These are phyloP conservation scores for Santalum album DNA, from an alignment of 164 flowering plant species.

Conservation along the genomic window DNA sequence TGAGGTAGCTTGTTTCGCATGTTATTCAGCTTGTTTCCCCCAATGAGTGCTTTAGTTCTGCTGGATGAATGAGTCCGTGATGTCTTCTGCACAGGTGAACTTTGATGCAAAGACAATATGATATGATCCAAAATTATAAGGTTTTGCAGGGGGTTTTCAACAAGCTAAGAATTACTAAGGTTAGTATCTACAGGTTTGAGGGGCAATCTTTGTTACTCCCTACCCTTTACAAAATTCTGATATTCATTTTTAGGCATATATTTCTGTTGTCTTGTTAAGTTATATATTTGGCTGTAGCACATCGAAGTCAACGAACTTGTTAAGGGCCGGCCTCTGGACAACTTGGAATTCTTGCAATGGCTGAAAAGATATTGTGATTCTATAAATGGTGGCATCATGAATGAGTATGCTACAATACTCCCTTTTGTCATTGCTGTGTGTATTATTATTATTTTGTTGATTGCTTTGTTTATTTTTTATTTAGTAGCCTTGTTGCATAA, in stretches of 20 bases:
- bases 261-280: no score
- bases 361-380: conserved; percentile 90
- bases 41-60: not conserved
- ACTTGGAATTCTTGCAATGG: conserved; percentile 95
- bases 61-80: not conserved
- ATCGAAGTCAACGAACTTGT: conserved; percentile 85
- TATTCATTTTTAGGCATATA: no score
- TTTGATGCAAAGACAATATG: conserved; percentile 88
- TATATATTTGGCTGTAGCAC: conserved; percentile 38
- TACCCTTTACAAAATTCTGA: no score
- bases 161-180: conserved; percentile 81
- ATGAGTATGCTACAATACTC: conserved; percentile 45
- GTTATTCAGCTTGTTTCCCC: not conserved
- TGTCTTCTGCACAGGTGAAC: conserved; percentile 47
- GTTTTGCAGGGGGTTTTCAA: conserved; percentile 81
- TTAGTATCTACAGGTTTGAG: no score
- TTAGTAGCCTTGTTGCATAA: no score
- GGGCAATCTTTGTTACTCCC: no score
- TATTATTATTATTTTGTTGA: not conserved
- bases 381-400: conserved; percentile 82
- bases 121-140: conserved; percentile 93
- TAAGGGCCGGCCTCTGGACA: conserved; percentile 87
- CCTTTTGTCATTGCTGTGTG: no score
- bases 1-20: conserved; percentile 7
- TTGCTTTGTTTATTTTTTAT: not conserved